Conservation (phyloP, 345 rosid genomes). For the Firmiana major region DNA sequence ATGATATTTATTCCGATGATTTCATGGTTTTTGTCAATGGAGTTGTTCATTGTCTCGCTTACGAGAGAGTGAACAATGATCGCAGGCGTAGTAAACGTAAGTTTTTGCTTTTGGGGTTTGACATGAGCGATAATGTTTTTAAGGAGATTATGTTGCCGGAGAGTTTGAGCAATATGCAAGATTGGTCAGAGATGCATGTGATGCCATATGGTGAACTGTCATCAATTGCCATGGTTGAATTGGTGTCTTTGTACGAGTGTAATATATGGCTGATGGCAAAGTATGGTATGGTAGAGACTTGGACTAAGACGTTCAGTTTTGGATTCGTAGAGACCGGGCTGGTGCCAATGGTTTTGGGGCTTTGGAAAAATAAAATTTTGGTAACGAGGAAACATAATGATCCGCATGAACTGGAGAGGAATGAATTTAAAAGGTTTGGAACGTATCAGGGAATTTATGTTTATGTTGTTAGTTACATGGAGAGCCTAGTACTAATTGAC, state of each 20-base stretch:
- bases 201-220: neutral
- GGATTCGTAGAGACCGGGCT: neutral
- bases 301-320: neutral
- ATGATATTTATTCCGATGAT: neutral
- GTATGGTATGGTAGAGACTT: neutral
- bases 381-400: neutral
- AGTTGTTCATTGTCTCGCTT: neutral
- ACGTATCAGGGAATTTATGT: neutral
- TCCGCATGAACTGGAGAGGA: no score
- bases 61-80: neutral
- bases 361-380: neutral
- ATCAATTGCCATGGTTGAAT: neutral
- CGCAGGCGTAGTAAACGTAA: neutral
- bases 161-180: neutral
- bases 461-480: neutral
- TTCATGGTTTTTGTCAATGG: neutral
- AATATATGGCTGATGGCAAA: neutral
- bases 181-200: neutral
- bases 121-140: neutral
- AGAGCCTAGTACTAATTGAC: constrained; percentile 10
- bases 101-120: neutral
- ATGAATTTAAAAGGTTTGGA: neutral
- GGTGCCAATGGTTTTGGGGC: neutral
- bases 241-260: neutral
- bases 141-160: neutral